Evolutionary conservation across 2,329 filamentous ascomycete species (phyloP).

Genomic region (Helminthosporium solani): DNA sequence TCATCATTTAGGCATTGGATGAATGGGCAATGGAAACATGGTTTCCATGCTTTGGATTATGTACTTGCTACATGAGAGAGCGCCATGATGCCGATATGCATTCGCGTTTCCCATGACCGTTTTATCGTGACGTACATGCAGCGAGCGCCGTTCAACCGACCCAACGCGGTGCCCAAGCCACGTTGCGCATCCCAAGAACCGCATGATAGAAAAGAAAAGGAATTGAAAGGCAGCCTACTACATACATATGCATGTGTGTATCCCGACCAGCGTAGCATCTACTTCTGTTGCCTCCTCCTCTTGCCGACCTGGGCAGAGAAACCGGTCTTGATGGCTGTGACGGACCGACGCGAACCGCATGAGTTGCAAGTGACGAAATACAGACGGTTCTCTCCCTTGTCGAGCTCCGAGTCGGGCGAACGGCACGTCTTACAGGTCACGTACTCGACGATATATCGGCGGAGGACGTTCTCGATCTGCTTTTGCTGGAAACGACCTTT

Average conservation of each 20-base stretch:
- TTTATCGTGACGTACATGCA: too few relatives aligned
- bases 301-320: constrained; percentile 99
- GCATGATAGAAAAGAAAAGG: background rate
- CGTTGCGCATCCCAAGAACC: background rate
- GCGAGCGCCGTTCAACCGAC: too few relatives aligned
- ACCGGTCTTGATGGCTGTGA: constrained; percentile 99
- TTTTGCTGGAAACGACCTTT: constrained; percentile 99
- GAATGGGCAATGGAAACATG: too few relatives aligned
- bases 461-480: constrained; percentile 95
- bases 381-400: constrained; percentile 98
- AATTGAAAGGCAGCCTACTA: background rate
- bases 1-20: background rate
- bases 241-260: background rate
- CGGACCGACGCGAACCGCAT: constrained; percentile 68
- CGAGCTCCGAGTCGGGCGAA: constrained; percentile 57
- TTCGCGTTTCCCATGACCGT: too few relatives aligned
- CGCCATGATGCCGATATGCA: too few relatives aligned
- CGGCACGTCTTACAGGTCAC: constrained; percentile 97
- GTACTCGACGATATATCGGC: constrained; percentile 97
- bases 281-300: constrained; percentile 91
- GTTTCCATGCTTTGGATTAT: too few relatives aligned
- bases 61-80: too few relatives aligned
- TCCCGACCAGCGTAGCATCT: constrained; percentile 41
- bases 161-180: too few relatives aligned
- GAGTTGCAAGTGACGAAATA: constrained; percentile 97